Evolutionary conservation across 495 filamentous ascomycete genomes (phyloP).

Genomic region (Aspergillus bertholletiae): DNA sequence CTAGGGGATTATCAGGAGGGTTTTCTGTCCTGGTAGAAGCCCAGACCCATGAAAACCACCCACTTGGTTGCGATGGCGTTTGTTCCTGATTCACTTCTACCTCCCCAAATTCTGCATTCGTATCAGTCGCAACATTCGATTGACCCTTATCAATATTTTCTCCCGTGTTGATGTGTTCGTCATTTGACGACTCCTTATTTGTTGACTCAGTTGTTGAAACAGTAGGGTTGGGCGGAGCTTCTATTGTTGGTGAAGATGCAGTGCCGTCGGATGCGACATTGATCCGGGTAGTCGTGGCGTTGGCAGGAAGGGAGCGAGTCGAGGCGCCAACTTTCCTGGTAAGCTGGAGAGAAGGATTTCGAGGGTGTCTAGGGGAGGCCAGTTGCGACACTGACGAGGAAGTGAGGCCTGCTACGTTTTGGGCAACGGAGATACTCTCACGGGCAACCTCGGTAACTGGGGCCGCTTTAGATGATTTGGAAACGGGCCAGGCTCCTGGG

Average conservation of each 20-base stretch:
- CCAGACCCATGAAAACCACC: conserved; percentile 61
- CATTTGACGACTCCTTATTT: conserved; percentile 20
- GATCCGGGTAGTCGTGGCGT: conserved; percentile 45
- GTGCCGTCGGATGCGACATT: conserved; percentile 49
- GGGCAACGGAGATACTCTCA: conserved; percentile 67
- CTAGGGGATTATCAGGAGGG: not conserved
- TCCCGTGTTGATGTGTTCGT: conserved; percentile 10
- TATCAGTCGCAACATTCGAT: not conserved
- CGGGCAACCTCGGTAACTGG: conserved; percentile 72
- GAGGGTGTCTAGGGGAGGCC: conserved; percentile 21
- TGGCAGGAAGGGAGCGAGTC: conserved; percentile 45
- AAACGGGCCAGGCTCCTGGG: conserved; percentile 59
- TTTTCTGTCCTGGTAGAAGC: conserved; percentile 15
- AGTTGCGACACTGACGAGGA: conserved; percentile 31
- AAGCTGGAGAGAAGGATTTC: conserved; percentile 38
- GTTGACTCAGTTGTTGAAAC: conserved; percentile 15
- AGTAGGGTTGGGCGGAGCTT: conserved; percentile 20
- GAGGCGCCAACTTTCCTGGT: conserved; percentile 38
- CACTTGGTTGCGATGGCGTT: conserved; percentile 33
- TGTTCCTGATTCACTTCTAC: conserved; percentile 9
- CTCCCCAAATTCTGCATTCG: conserved; percentile 7
- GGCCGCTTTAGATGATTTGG: conserved; percentile 59
- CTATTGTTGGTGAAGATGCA: conserved; percentile 29
- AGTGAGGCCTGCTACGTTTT: conserved; percentile 39
- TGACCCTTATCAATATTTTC: conserved; percentile 21